Conservation (phyloP, 805 yeast genomes). For the Hanseniaspora occidentalis region DNA sequence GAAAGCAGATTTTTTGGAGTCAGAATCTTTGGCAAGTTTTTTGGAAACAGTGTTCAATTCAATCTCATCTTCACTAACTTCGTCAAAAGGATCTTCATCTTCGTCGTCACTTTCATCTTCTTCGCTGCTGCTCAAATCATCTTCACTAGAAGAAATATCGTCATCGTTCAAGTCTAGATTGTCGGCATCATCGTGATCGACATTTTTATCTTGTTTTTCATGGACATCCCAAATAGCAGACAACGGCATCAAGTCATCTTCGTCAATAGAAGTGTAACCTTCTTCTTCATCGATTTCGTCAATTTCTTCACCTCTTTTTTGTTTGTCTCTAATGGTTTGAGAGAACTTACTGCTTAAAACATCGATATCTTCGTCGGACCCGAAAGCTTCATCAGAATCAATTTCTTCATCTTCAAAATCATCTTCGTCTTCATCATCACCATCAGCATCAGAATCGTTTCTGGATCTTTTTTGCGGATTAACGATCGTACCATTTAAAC, state of each 20-base stretch:
- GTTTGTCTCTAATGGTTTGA: slow-evolving; percentile 51
- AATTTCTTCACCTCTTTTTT: slow-evolving; percentile 24
- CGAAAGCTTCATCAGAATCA: slow-evolving; percentile 82
- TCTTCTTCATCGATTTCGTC: slow-evolving; percentile 39
- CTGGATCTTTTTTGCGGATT: slow-evolving; percentile 21
- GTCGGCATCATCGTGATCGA: slow-evolving; percentile 9
- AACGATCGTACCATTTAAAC: slow-evolving; percentile 27
- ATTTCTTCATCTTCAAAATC: slow-evolving; percentile 51
- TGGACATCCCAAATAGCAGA: slow-evolving; percentile 89
- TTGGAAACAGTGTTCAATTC: slow-evolving; percentile 40
- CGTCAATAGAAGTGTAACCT: slow-evolving; percentile 67
- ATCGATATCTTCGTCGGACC: slow-evolving; percentile 63
- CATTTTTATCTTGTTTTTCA: slow-evolving; percentile 28
- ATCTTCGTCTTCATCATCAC: slow-evolving; percentile 19
- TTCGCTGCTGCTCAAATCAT: slow-evolving; percentile 9
- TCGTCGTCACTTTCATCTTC: slow-evolving; percentile 17
- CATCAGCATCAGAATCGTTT: slow-evolving; percentile 15
- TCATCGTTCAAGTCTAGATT: slow-evolving; percentile 15
- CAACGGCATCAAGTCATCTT: slow-evolving; percentile 56
- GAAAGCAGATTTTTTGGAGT: slow-evolving; percentile 17
- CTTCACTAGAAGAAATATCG: slow-evolving; percentile 10
- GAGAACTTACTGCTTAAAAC: slow-evolving; percentile 53
- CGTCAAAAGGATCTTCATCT: slow-evolving; percentile 22
- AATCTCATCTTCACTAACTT: slow-evolving; percentile 33
- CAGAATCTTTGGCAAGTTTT: slow-evolving; percentile 24